Conservation (phyloP, 2,329 filamentous ascomycete genomes). For the Paecilomyces sp. region DNA sequence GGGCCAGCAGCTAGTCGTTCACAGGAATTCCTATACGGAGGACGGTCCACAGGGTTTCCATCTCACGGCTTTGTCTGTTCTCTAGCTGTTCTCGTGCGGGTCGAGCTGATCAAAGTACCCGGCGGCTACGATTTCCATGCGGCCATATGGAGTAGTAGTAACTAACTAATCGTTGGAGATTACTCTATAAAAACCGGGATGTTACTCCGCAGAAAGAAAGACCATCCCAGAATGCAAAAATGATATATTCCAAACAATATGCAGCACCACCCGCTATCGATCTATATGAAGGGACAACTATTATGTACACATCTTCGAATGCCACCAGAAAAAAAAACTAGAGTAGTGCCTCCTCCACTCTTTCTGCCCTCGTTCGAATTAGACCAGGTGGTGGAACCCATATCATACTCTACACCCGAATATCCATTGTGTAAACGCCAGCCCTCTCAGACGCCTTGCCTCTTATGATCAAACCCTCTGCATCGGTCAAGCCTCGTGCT, state of each 20-base stretch:
- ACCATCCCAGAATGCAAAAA: not conserved
- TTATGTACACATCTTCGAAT: not conserved
- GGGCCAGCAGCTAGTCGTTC: too few relatives aligned
- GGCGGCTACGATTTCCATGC: too few relatives aligned
- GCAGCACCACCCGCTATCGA: not conserved
- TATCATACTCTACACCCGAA: not conserved
- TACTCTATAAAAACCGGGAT: too few relatives aligned
- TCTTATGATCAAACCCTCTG: not conserved
- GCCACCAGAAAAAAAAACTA: not conserved
- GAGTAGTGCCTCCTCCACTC: not conserved
- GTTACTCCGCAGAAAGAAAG: too few relatives aligned
- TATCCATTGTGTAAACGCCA: not conserved
- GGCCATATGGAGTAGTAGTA: too few relatives aligned
- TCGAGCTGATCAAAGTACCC: too few relatives aligned
- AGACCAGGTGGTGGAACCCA: not conserved
- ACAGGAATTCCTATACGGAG: too few relatives aligned
- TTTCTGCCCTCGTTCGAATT: not conserved
- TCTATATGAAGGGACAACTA: not conserved
- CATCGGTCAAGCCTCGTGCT: not conserved
- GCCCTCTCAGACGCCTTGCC: constrained; percentile 1
- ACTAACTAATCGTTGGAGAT: too few relatives aligned
- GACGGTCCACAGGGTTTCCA: too few relatives aligned
- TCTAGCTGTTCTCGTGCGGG: too few relatives aligned
- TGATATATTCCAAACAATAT: not conserved
- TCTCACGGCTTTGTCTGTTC: too few relatives aligned